These are phyloP conservation scores for Coemansia sp. DNA, from an alignment of 192 early-diverging fungal species.

Conservation along the genomic window DNA sequence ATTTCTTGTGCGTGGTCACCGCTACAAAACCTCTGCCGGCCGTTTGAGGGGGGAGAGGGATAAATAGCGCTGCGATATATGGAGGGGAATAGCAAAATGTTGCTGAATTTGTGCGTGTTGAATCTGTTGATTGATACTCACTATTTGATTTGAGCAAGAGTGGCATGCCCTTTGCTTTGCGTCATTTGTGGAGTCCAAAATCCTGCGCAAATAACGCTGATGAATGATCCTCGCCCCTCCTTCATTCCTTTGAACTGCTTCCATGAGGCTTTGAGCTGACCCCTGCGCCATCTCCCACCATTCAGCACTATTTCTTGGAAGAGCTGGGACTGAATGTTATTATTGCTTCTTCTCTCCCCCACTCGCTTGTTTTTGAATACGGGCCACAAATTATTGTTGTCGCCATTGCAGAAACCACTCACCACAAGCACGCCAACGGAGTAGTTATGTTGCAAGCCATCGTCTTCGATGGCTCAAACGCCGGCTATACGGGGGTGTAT, in stretches of 20 bases:
- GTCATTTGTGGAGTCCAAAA: background rate
- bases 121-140: background rate
- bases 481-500: background rate
- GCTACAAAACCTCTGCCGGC: background rate
- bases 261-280: slow-evolving; percentile 11
- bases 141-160: background rate
- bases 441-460: background rate
- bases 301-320: slow-evolving; percentile 3
- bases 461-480: background rate
- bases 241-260: background rate
- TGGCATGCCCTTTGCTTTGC: background rate
- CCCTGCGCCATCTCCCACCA: slow-evolving; percentile 6
- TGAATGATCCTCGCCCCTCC: background rate
- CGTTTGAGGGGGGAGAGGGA: background rate
- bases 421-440: background rate
- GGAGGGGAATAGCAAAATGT: background rate
- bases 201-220: background rate
- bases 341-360: background rate
- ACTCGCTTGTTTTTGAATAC: background rate
- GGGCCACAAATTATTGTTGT: background rate
- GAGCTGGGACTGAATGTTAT: background rate
- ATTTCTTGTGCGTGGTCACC: background rate
- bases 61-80: background rate
- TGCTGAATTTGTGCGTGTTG: background rate
- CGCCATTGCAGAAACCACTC: background rate